Base-by-base conservation (phyloP, 164 flowering plant species). In the Vitis rupestris region DNA sequence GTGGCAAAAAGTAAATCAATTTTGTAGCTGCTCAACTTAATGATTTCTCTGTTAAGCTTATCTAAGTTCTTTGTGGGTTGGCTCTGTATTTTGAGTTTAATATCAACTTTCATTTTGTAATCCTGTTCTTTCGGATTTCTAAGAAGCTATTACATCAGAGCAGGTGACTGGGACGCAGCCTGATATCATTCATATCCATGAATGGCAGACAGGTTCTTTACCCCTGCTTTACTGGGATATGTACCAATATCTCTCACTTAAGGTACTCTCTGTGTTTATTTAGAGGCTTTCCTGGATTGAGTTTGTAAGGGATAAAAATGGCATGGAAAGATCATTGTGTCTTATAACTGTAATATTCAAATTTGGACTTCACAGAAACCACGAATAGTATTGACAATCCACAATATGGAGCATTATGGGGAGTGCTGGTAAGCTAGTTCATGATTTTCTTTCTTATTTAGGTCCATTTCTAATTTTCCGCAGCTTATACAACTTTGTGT, bases 361-460 rank as follows among this genome's bases (percentile, higher is more conserved):
- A 9, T 31, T 13, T 75, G 31, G 57, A 44, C 30, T 61, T 64
- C 72, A 60, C 67, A 88, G 92, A 88, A 84, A 78, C 90, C 90
- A 60, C 78, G 92, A 76, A 70, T 88, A 70, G 80, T 86, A 16
- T 78, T 86, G 73, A 86, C 92, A 37, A 86, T 88, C 72, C 92
- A 88, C 78, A 88, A 88, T 72, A 81, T 88, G 92, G 92, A 88
- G 82, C 88, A 88, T 70, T 88, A 84, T 76, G 92, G 92, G 44
- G 90, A 88, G 75, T 88, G 92, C 78, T 75, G 86, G 92, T 84
- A 74, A 51, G 66, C 62, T 50, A 67, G 30, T 16, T 54, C 9
- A 8, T 37, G 8, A 31, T 50, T 50, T 30, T 64, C 14, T 37
- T 2, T 66, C 61, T 68, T 70, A 37, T 66, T 52, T 50, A 11